Percentiles rank a stretch among this genome's conserved stretches.
Evolutionary conservation across 2,329 filamentous ascomycete genomes (phyloP).

Genomic region (Phaeosphaeriaceae sp.): DNA sequence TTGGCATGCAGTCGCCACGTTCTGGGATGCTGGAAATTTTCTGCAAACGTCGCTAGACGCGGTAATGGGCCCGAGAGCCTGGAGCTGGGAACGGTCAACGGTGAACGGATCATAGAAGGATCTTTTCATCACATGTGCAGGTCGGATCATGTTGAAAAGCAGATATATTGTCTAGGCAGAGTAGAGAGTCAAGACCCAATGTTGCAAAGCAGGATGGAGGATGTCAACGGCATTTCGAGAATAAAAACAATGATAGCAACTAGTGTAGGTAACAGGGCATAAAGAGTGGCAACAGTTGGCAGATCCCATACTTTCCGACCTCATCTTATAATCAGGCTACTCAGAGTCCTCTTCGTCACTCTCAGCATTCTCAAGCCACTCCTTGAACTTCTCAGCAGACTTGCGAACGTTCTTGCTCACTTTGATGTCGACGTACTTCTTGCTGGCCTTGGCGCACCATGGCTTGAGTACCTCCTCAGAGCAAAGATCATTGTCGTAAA

Average conservation of each 20-base stretch:
- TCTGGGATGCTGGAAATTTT: constrained; percentile 17
- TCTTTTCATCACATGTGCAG: not conserved
- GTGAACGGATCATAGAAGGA: constrained; percentile 3
- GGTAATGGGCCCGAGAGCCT: constrained; percentile 14
- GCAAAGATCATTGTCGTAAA: constrained; percentile 90
- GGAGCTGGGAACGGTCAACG: constrained; percentile 15
- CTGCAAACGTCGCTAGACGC: constrained; percentile 10
- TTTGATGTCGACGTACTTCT: constrained; percentile 92
- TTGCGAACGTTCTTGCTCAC: constrained; percentile 96
- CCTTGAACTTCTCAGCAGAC: constrained; percentile 90
- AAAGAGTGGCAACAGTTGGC: constrained; percentile 15
- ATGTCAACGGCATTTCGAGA: constrained; percentile 25
- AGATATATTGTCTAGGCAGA: constrained; percentile 23
- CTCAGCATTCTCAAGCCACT: constrained; percentile 85
- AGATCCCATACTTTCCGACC: not conserved
- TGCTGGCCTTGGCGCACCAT: constrained; percentile 95
- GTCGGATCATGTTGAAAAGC: constrained; percentile 8
- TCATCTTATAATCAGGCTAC: constrained; percentile 11
- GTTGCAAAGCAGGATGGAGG: constrained; percentile 24
- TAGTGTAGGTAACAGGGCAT: constrained; percentile 5
- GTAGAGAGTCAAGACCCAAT: constrained; percentile 17
- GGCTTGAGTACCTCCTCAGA: constrained; percentile 86
- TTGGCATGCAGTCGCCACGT: constrained; percentile 2
- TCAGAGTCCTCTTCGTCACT: constrained; percentile 55
- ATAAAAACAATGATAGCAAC: constrained; percentile 14